These are phyloP conservation scores for Smallanthus sonchifolius DNA, from an alignment of 129 eudicot species.

Conservation along the genomic window DNA sequence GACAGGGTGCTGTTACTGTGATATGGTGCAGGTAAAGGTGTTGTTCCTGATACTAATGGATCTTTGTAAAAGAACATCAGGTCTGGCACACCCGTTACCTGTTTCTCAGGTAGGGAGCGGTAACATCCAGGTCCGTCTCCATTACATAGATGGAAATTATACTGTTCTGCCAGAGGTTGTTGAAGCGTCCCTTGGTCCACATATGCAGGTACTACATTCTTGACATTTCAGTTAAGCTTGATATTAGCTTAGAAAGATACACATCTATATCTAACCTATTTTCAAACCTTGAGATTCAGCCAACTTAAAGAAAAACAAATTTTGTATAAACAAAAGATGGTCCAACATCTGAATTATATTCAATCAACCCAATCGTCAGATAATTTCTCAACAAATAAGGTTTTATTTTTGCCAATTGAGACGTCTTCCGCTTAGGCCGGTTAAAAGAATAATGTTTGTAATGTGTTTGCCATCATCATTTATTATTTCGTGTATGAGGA, in stretches of 20 bases:
- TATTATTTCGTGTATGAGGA: not conserved
- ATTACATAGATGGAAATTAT: conserved; percentile 94
- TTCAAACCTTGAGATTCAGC: not conserved
- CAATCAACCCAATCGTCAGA: not conserved
- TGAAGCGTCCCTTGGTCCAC: conserved; percentile 99
- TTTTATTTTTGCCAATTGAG: not conserved
- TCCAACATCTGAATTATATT: not conserved
- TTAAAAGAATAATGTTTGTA: not conserved
- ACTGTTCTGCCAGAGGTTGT: conserved; percentile 95
- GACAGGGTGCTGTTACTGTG: conserved; percentile 1
- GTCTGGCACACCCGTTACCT: conserved; percentile 72
- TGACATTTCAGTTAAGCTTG: not conserved
- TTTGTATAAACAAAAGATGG: not conserved
- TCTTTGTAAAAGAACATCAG: conserved; percentile 87
- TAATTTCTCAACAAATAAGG: not conserved
- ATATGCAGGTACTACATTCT: conserved; percentile 73
- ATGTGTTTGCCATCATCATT: not conserved
- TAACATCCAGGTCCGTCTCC: conserved; percentile 92
- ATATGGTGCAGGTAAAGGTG: conserved; percentile 74
- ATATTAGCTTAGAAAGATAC: conserved; percentile 5
- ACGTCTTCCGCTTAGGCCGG: not conserved
- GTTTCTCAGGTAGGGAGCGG: conserved; percentile 94
- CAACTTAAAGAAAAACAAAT: not conserved
- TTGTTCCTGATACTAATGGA: conserved; percentile 92
- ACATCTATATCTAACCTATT: not conserved